These are phyloP conservation scores for Xylaria sp. DNA, from an alignment of 2,329 filamentous ascomycete species.

Conservation along the genomic window DNA sequence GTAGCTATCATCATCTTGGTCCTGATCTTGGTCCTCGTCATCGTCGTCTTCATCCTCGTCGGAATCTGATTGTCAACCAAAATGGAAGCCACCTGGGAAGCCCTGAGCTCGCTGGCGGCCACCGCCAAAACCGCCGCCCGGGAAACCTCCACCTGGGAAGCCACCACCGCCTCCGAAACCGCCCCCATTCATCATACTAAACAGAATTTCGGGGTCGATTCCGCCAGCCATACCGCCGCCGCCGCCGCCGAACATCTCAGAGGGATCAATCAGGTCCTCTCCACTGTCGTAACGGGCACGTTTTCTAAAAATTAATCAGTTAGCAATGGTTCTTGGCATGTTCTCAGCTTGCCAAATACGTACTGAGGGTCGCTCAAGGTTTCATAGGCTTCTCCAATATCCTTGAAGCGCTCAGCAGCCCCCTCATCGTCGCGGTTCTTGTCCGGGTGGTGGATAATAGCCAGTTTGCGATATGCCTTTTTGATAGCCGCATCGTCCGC, in stretches of 20 bases:
- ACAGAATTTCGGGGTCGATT: conserved; percentile 81
- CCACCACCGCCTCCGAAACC: conserved; percentile 63
- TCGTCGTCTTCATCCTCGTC: conserved; percentile 50
- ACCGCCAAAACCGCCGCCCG: conserved; percentile 62
- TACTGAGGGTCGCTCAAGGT: conserved; percentile 93
- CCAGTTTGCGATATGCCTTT: conserved; percentile 94
- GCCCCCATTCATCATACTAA: conserved; percentile 82
- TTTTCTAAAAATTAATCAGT: conserved; percentile 68
- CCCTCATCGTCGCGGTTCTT: conserved; percentile 91
- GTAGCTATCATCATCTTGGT: conserved; percentile 49
- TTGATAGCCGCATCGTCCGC: conserved; percentile 89
- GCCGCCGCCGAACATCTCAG: conserved; percentile 82
- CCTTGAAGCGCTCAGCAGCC: conserved; percentile 95
- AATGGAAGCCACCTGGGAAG: conserved; percentile 67
- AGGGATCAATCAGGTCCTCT: conserved; percentile 87
- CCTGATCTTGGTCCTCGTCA: conserved; percentile 45
- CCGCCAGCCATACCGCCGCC: conserved; percentile 64
- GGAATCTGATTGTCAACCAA: conserved; percentile 59
- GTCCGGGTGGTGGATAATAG: conserved; percentile 94
- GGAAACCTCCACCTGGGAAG: conserved; percentile 52
- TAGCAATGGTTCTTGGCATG: conserved; percentile 48
- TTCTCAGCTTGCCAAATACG: conserved; percentile 52
- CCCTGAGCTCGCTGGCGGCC: conserved; percentile 56
- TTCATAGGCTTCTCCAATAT: conserved; percentile 97
- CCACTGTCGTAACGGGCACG: conserved; percentile 91